phyloP scores from a whole-genome alignment of 2,329 filamentous ascomycete species.

The Curvularia sp. region DNA sequence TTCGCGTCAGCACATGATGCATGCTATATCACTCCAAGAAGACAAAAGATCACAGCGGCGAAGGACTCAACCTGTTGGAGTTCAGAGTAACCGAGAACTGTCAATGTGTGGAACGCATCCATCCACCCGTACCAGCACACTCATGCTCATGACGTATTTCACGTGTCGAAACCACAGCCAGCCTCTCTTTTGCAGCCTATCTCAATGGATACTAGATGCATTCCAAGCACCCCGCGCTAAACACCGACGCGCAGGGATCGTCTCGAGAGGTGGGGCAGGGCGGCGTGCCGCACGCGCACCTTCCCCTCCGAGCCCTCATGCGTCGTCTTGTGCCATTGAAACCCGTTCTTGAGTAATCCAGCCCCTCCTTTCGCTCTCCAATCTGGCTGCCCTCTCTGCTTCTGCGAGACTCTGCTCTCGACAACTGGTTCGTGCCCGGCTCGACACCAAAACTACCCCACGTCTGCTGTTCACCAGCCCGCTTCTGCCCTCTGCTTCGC shows the following conservation, averaged over 20 bases:
- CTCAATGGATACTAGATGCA: constrained; percentile 4
- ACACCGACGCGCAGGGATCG: constrained; percentile 18
- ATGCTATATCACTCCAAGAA: background rate
- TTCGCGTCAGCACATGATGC: background rate
- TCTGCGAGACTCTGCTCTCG: constrained; percentile 48
- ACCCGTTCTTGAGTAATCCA: constrained; percentile 14
- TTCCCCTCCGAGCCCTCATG: constrained; percentile 21
- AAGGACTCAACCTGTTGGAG: background rate
- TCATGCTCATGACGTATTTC: background rate
- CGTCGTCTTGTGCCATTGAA: constrained; percentile 28
- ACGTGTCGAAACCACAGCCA: background rate
- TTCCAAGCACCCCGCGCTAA: constrained; percentile 24
- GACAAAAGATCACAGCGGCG: background rate
- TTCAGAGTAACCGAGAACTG: background rate
- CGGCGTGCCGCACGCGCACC: constrained; percentile 24
- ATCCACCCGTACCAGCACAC: background rate
- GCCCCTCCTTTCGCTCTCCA: constrained; percentile 26
- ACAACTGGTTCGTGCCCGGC: constrained; percentile 31
- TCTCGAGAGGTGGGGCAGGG: constrained; percentile 22
- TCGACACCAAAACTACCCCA: constrained; percentile 26
- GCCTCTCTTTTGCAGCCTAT: background rate
- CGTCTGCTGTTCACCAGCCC: constrained; percentile 15
- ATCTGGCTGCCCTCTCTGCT: constrained; percentile 42
- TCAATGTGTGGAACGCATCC: background rate
- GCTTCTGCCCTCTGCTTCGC: constrained; percentile 14